Percentiles rank a stretch among this genome's conserved stretches.
Evolutionary conservation across 345 rosid species (phyloP).

Genomic region (Populus alba): DNA sequence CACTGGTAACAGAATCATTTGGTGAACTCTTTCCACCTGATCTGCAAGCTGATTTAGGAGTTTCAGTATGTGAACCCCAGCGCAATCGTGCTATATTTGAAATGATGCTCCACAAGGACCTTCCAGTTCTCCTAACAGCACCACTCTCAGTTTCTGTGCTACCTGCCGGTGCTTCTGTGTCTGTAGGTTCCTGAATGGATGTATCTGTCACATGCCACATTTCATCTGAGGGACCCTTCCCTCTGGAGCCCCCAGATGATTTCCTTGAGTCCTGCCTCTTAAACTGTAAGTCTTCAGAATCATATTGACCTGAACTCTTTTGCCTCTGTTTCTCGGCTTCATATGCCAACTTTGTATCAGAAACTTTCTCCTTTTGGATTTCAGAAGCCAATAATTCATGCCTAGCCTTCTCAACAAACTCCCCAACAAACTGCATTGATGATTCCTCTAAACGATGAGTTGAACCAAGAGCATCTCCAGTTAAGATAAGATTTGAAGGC

Average conservation of each 20-base stretch:
- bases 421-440: constrained; percentile 53
- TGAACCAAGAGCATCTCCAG: constrained; percentile 65
- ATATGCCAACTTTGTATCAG: constrained; percentile 15
- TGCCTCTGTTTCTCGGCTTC: constrained; percentile 35
- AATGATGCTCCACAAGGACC: constrained; percentile 74
- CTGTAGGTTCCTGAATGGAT: constrained; percentile 46
- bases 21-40: constrained; percentile 59
- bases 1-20: constrained; percentile 59
- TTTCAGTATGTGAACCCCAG: constrained; percentile 68
- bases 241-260: constrained; percentile 52
- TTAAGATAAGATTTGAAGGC: constrained; percentile 23
- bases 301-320: constrained; percentile 31
- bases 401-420: constrained; percentile 66
- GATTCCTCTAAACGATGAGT: constrained; percentile 60
- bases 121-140: constrained; percentile 55
- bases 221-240: constrained; percentile 80
- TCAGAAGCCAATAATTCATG: constrained; percentile 49
- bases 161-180: constrained; percentile 40
- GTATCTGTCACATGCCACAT: constrained; percentile 73
- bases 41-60: constrained; percentile 44
- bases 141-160: constrained; percentile 35
- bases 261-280: constrained; percentile 38
- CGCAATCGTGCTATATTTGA: constrained; percentile 60
- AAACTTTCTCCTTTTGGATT: constrained; percentile 29
- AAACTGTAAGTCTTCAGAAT: constrained; percentile 30